Conservation (phyloP, 371 early-diverging fungal genomes). For the Mucor plumbeus region DNA sequence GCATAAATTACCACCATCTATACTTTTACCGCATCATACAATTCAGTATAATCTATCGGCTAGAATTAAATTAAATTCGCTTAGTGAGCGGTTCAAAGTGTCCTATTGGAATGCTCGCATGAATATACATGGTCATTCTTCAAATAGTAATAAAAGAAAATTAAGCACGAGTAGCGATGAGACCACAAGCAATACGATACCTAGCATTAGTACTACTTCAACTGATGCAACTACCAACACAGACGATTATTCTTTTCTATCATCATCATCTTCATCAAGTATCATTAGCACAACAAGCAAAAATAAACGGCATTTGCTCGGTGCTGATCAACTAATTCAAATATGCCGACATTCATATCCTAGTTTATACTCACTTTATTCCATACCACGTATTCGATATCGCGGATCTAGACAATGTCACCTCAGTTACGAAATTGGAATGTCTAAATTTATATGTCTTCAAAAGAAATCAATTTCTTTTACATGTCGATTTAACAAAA, state of each 20-base stretch:
- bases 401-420: conserved; percentile 28
- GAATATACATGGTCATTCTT: neutral
- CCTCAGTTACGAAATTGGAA: conserved; percentile 34
- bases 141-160: neutral
- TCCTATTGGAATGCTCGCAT: conserved; percentile 30
- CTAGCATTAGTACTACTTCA: neutral
- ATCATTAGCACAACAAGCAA: no score
- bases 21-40: conserved; percentile 34
- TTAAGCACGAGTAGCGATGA: conserved; percentile 1
- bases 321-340: conserved; percentile 19
- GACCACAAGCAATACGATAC: neutral
- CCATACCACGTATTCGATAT: conserved; percentile 32
- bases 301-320: conserved; percentile 15
- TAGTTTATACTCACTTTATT: conserved; percentile 26
- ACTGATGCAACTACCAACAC: neutral
- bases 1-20: conserved; percentile 31
- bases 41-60: conserved; percentile 35
- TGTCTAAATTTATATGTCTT: conserved; percentile 35
- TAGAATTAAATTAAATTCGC: conserved; percentile 29
- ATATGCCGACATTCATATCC: conserved; percentile 36
- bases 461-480: conserved; percentile 19
- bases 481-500: conserved; percentile 26
- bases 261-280: neutral
- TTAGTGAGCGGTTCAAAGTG: conserved; percentile 33
- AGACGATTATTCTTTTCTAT: neutral